phyloP scores from a whole-genome alignment of 441 rosid genomes.

The Gossypium laxum region DNA sequence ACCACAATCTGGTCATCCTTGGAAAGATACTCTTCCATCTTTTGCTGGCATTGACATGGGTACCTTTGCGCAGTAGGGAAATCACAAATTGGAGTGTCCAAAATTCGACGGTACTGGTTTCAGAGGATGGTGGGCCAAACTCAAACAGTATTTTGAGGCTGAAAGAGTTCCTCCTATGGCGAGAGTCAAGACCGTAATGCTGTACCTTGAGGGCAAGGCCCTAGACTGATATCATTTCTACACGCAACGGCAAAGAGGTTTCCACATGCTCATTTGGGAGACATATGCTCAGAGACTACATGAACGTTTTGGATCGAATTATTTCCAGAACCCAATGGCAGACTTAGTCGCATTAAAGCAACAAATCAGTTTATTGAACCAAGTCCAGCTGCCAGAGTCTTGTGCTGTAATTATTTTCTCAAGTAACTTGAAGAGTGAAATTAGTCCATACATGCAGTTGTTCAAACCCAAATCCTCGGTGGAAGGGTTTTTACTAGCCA shows the following conservation, averaged over 20 bases:
- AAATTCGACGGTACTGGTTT: not conserved
- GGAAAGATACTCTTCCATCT: not conserved
- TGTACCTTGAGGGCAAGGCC: not conserved
- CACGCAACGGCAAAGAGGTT: not conserved
- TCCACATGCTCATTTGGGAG: not conserved
- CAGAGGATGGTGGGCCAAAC: not conserved
- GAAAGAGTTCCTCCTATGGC: not conserved
- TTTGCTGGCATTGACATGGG: not conserved
- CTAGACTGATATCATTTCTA: not conserved
- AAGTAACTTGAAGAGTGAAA: not conserved
- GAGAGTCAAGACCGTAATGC: not conserved
- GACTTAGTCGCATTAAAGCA: not conserved
- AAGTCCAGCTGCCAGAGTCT: not conserved
- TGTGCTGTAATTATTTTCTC: not conserved
- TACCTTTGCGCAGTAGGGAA: not conserved
- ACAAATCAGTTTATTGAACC: not conserved
- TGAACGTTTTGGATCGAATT: not conserved
- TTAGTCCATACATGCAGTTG: not conserved
- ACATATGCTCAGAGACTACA: not conserved
- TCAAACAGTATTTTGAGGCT: not conserved
- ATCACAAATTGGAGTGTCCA: not conserved
- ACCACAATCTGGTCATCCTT: not conserved
- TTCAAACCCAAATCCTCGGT: not conserved
- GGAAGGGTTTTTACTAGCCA: not conserved
- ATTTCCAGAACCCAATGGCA: not conserved